phyloP scores from a whole-genome alignment of 305 asterid genomes.

The Fraxinus platypoda region DNA sequence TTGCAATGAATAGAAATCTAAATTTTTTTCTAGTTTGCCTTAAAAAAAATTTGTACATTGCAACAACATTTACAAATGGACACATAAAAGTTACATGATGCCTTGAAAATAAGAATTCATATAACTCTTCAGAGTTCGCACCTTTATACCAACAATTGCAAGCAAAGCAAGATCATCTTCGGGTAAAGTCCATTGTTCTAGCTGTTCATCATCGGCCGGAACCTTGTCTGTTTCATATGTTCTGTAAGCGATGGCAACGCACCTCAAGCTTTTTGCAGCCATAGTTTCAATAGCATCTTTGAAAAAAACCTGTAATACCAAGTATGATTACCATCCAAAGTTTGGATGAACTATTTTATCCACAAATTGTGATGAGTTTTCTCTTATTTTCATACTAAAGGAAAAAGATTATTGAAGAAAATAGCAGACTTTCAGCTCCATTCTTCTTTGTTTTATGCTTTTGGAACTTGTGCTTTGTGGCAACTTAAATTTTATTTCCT shows the following conservation, averaged over 20 bases:
- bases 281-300: conserved; percentile 67
- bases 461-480: background rate
- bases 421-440: conserved; percentile 7
- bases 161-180: conserved; percentile 76
- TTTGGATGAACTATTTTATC: background rate
- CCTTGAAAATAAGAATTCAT: conserved; percentile 13
- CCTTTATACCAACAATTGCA: conserved; percentile 94
- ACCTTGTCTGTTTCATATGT: conserved; percentile 52
- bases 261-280: conserved; percentile 93
- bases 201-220: conserved; percentile 71
- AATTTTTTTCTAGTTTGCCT: background rate
- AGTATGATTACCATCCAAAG: conserved; percentile 9
- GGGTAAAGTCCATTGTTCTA: conserved; percentile 73
- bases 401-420: conserved; percentile 4
- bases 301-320: conserved; percentile 57
- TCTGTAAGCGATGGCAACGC: conserved; percentile 88
- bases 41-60: conserved; percentile 6
- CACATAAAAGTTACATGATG: background rate
- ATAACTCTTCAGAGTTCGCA: conserved; percentile 22
- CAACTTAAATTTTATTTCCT: conserved; percentile 5
- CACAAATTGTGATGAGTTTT: background rate
- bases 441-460: conserved; percentile 7
- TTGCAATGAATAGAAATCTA: background rate
- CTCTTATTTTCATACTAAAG: conserved; percentile 15
- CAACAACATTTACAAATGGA: background rate